phyloP scores from a whole-genome alignment of 805 yeast genomes.

The Yamadazyma kitorensis region DNA sequence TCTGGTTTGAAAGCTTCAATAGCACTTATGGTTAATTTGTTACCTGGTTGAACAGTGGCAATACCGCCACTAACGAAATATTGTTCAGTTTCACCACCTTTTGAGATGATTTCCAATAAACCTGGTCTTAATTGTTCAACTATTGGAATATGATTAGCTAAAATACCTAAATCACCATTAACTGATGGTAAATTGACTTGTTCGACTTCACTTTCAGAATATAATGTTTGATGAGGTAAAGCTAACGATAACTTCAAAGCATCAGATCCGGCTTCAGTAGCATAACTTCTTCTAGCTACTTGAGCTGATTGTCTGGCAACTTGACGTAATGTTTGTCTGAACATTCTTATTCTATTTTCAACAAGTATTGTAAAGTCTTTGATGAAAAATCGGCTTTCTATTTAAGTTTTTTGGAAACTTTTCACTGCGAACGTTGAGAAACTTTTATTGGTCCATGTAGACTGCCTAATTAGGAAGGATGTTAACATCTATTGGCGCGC shows the following conservation, averaged over 20 bases:
- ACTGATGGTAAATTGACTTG: slow-evolving; percentile 94
- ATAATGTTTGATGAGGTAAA: slow-evolving; percentile 79
- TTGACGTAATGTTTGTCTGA: slow-evolving; percentile 62
- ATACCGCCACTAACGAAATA: slow-evolving; percentile 95
- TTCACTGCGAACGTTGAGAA: slow-evolving; percentile 5
- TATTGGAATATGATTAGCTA: slow-evolving; percentile 96
- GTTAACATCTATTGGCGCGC: background rate
- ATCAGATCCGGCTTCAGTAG: slow-evolving; percentile 72
- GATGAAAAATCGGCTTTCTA: slow-evolving; percentile 13
- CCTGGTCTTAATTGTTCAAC: slow-evolving; percentile 97
- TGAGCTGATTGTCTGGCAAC: slow-evolving; percentile 55
- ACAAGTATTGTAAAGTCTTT: slow-evolving; percentile 7
- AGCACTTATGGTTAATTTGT: slow-evolving; percentile 84
- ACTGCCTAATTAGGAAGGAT: slow-evolving; percentile 26
- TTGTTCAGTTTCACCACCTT: slow-evolving; percentile 66
- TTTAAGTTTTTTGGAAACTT: too few relatives aligned
- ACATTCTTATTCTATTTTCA: slow-evolving; percentile 35
- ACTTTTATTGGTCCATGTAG: slow-evolving; percentile 33
- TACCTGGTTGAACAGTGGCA: slow-evolving; percentile 94
- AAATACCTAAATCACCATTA: slow-evolving; percentile 94
- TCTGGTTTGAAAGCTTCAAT: slow-evolving; percentile 94
- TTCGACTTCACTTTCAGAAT: slow-evolving; percentile 52
- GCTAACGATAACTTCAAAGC: slow-evolving; percentile 85
- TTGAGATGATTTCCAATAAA: slow-evolving; percentile 85
- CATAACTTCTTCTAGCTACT: slow-evolving; percentile 78